Percentiles rank a stretch among this genome's conserved stretches.
phyloP scores from a whole-genome alignment of 192 early-diverging fungal genomes.

The Pilobolus umbonatus region DNA sequence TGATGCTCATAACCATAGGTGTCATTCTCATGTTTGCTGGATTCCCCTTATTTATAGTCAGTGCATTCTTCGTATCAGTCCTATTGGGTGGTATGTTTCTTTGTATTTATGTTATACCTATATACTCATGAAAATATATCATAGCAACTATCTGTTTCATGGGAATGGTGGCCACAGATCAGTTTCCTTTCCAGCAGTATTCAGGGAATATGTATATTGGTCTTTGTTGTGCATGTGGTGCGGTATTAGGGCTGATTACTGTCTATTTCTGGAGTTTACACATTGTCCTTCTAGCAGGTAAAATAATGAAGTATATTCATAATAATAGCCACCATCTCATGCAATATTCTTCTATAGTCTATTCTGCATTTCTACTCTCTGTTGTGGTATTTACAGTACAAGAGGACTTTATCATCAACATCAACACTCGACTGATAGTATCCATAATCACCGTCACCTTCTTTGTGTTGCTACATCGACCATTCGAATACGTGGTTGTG shows the following conservation, averaged over 20 bases:
- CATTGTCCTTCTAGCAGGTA: neutral
- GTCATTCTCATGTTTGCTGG: constrained; percentile 28
- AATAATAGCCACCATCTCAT: too few relatives aligned
- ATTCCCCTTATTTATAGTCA: constrained; percentile 35
- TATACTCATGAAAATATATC: neutral
- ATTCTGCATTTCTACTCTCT: too few relatives aligned
- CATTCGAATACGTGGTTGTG: constrained; percentile 40
- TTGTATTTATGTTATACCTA: neutral
- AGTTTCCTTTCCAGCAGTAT: neutral
- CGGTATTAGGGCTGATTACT: neutral
- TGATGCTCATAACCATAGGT: constrained; percentile 1
- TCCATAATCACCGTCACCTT: neutral
- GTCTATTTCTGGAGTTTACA: neutral
- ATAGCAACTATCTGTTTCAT: too few relatives aligned
- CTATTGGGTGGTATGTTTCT: constrained; percentile 17
- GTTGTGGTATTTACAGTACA: constrained; percentile 34
- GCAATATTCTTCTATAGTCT: too few relatives aligned
- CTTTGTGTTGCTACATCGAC: constrained; percentile 19
- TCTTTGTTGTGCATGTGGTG: neutral
- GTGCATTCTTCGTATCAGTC: constrained; percentile 33
- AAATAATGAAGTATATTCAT: neutral
- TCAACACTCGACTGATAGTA: constrained; percentile 3
- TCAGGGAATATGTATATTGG: neutral
- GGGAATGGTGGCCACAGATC: too few relatives aligned
- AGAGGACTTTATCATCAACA: neutral